Conservation (phyloP, 768 basidiomycete species). For the Vararia minispora region DNA sequence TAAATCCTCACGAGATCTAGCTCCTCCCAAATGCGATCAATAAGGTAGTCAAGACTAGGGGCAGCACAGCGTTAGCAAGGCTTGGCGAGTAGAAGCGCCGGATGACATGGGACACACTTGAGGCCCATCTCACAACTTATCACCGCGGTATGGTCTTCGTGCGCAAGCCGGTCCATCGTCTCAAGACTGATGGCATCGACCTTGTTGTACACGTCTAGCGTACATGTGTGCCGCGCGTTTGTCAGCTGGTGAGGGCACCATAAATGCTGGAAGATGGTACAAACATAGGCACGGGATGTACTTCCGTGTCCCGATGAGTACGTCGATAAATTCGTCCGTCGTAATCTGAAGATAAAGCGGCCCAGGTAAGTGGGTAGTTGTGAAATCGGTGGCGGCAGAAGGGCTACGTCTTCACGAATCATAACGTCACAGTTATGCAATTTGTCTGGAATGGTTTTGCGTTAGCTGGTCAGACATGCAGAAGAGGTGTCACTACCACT, state of each 20-base stretch:
- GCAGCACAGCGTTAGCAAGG: too few species aligned
- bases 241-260: constrained; percentile 1
- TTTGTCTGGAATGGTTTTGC: constrained; percentile 43
- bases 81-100: not conserved
- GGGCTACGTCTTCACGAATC: constrained; percentile 89
- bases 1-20: constrained; percentile 84
- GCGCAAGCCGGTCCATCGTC: constrained; percentile 72
- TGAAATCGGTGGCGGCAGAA: constrained; percentile 3
- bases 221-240: not conserved
- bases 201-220: constrained; percentile 89
- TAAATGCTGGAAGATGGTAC: constrained; percentile 5
- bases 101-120: constrained; percentile 40
- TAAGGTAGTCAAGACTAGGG: constrained; percentile 60
- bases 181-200: constrained; percentile 82
- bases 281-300: constrained; percentile 87
- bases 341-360: constrained; percentile 60
- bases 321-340: constrained; percentile 95
- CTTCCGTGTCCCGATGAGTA: constrained; percentile 91
- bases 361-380: constrained; percentile 6
- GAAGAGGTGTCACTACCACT: constrained; percentile 18
- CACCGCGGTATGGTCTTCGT: constrained; percentile 77
- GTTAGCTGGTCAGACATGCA: not conserved
- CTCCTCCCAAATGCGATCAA: constrained; percentile 71
- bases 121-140: constrained; percentile 94
- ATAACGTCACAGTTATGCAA: constrained; percentile 94